Evolutionary conservation across 2,329 filamentous ascomycete species (phyloP).

Genomic region (Trichoderma sp.): DNA sequence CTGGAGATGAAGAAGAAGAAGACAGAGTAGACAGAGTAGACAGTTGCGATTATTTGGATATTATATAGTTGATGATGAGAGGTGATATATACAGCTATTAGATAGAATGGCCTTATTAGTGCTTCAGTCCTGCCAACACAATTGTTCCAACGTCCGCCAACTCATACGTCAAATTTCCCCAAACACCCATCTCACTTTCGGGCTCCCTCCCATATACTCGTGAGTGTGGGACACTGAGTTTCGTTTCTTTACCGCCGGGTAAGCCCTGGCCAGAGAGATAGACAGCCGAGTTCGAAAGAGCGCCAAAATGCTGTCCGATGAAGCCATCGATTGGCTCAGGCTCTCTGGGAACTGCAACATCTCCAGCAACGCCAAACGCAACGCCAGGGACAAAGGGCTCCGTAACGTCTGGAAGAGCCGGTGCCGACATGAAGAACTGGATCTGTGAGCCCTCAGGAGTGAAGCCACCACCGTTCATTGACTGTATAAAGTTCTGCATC

Average conservation of each 20-base stretch:
- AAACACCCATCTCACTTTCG: neutral
- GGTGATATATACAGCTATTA: conserved; percentile 7
- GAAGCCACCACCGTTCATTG: conserved; percentile 51
- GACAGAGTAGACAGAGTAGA: conserved; percentile 26
- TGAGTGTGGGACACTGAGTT: conserved; percentile 40
- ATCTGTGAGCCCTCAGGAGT: conserved; percentile 65
- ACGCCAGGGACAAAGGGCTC: conserved; percentile 25
- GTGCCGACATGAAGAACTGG: conserved; percentile 60
- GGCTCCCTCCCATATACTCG: conserved; percentile 30
- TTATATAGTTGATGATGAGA: neutral
- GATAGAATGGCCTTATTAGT: neutral
- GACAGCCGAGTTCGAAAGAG: conserved; percentile 61
- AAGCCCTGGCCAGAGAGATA: conserved; percentile 43
- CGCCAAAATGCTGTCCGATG: conserved; percentile 58
- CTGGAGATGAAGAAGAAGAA: conserved; percentile 48
- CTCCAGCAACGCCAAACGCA: conserved; percentile 38
- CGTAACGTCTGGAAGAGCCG: conserved; percentile 30
- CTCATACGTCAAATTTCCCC: conserved; percentile 6
- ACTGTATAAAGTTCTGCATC: conserved; percentile 55
- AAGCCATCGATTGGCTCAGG: conserved; percentile 23
- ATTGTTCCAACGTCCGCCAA: conserved; percentile 24
- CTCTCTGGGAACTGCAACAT: conserved; percentile 2
- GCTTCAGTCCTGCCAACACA: conserved; percentile 6
- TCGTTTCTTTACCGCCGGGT: conserved; percentile 28
- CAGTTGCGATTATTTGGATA: neutral